phyloP scores from a whole-genome alignment of 2,329 filamentous ascomycete species.

The Aspergillus piperis region DNA sequence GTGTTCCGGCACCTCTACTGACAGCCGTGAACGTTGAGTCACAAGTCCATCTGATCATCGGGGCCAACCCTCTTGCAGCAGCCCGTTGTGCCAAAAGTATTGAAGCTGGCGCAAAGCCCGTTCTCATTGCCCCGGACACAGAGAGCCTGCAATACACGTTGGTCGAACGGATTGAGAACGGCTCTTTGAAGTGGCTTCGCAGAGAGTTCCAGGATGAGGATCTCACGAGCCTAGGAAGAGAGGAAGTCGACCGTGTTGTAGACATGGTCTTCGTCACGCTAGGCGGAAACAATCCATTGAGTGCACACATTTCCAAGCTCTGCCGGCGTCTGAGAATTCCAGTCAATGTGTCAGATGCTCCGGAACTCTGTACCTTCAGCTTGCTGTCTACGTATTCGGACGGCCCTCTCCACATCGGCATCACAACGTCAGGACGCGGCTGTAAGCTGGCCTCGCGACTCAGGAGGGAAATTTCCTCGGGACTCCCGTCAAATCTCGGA shows the following conservation, averaged over 20 bases:
- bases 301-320: slow-evolving; percentile 68
- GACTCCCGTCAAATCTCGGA: slow-evolving; percentile 74
- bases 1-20: slow-evolving; percentile 36
- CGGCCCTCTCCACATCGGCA: slow-evolving; percentile 88
- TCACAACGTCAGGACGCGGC: slow-evolving; percentile 91
- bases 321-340: slow-evolving; percentile 83
- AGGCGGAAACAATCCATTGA: slow-evolving; percentile 51
- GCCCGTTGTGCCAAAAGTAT: slow-evolving; percentile 78
- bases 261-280: slow-evolving; percentile 89
- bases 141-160: slow-evolving; percentile 62
- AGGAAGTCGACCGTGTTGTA: slow-evolving; percentile 74
- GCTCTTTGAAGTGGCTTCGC: slow-evolving; percentile 44
- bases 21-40: slow-evolving; percentile 43
- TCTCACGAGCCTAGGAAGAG: slow-evolving; percentile 73
- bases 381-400: slow-evolving; percentile 86
- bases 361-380: slow-evolving; percentile 83
- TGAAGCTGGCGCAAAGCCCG: slow-evolving; percentile 76
- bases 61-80: slow-evolving; percentile 83
- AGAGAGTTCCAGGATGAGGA: slow-evolving; percentile 68
- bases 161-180: slow-evolving; percentile 45
- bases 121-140: slow-evolving; percentile 72
- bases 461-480: slow-evolving; percentile 80
- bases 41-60: slow-evolving; percentile 77
- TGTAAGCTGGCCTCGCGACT: slow-evolving; percentile 92
- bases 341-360: slow-evolving; percentile 87